Evolutionary conservation across 2,329 filamentous ascomycete species (phyloP), one percentile per base, ranked within the genome.

Genomic region (Diaporthe capsici): DNA sequence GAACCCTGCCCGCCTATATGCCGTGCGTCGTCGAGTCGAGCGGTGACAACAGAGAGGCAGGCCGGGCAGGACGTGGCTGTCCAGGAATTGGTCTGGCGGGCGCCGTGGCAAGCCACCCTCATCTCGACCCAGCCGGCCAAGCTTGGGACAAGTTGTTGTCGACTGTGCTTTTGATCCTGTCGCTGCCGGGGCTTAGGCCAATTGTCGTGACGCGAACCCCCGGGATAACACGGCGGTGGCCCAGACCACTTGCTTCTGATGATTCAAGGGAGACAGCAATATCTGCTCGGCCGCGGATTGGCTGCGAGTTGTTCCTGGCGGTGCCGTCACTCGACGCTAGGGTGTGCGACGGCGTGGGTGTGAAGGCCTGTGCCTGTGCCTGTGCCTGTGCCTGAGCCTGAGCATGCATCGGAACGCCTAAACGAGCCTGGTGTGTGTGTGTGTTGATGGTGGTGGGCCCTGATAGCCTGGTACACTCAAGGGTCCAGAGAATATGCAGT

Each of bases 261-360:
- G 15, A 55, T 68, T 39, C 65, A 68, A 68, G 65, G 65, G 65
- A 68, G 65, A 12, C 12, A 37, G 47, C 65, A 68, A 68, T 68
- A 37, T 68, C 13, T 53, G 9, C 8, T 39, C 22, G 17, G 39
- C 31, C 12, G 34, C 22, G 22, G 65, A 68, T 68, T 68, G 65
- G 65, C 47, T 68, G 65, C 22, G 34, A 39, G 47, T 25, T 8
- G 47, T 68, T 53, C 25, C n/a, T 47, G 55, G 42, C 28, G 44
- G 34, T 63, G 71, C 44, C 60, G 44, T 72, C 58, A 73, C 71
- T 73, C 47, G 47, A 55, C 57, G 58, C 71, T 73, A 61, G 71
- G 25, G 9, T 53, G 39, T 25, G 34, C 42, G 55, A 53, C 25
- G 71, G 31, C 57, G 42, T n/a, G 15, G 49, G 17, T 39, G 42